phyloP scores from a whole-genome alignment of 164 flowering plant genomes.

The Protea cynaroides region DNA sequence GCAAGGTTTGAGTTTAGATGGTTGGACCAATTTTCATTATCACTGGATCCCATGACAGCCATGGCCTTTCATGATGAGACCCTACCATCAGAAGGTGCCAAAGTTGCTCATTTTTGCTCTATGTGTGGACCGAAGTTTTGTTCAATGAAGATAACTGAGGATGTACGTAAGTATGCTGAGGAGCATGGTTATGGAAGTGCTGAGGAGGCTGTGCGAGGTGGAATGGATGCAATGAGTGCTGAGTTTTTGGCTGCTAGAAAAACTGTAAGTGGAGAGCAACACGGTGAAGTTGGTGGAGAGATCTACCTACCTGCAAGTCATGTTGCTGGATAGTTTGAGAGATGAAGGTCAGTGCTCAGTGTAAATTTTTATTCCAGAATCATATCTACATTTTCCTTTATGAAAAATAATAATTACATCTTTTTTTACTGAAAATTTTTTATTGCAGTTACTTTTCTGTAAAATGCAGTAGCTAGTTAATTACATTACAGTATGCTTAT shows the following conservation, averaged over 20 bases:
- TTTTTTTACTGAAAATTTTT: too few relatives aligned
- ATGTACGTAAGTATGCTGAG: slow-evolving; percentile 93
- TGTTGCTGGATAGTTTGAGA: slow-evolving; percentile 26
- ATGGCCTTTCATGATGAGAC: slow-evolving; percentile 98
- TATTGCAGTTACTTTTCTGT: too few relatives aligned
- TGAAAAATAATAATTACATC: too few relatives aligned
- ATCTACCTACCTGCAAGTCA: slow-evolving; percentile 77
- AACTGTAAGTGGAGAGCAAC: slow-evolving; percentile 92
- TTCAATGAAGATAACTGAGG: slow-evolving; percentile 99
- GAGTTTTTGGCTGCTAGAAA: slow-evolving; percentile 89
- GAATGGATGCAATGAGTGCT: slow-evolving; percentile 99
- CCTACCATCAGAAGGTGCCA: slow-evolving; percentile 93
- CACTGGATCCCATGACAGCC: slow-evolving; percentile 96
- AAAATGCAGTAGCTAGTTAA: too few relatives aligned
- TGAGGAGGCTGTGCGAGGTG: slow-evolving; percentile 80
- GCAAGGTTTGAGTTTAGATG: slow-evolving; percentile 97
- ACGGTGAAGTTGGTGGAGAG: slow-evolving; percentile 95
- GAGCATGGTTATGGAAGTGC: slow-evolving; percentile 95
- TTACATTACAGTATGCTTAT: too few relatives aligned
- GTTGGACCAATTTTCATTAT: slow-evolving; percentile 98
- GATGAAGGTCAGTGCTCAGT: slow-evolving; percentile 37
- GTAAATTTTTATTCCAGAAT: too few relatives aligned
- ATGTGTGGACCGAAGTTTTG: slow-evolving; percentile 99
- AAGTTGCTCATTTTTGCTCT: slow-evolving; percentile 98
- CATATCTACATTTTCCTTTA: too few relatives aligned